phyloP scores from a whole-genome alignment of 345 rosid species.

The Rhizophora mangle region DNA sequence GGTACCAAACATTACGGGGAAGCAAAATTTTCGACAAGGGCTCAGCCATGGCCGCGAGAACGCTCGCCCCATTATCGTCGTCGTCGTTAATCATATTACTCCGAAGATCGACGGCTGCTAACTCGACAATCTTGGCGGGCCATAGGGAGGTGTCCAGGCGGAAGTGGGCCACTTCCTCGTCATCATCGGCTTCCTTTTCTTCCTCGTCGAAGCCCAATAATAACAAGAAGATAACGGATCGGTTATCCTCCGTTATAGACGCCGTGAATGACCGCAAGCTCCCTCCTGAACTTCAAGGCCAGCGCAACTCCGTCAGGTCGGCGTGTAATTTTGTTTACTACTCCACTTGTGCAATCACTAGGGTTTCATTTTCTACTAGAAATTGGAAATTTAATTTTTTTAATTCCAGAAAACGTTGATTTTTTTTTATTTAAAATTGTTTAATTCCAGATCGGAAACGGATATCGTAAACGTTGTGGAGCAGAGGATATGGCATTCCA shows the following conservation, averaged over 20 bases:
- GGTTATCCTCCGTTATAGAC: slow-evolving; percentile 62
- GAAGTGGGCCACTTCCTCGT: slow-evolving; percentile 37
- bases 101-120: slow-evolving; percentile 12
- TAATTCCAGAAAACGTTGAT: not conserved
- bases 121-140: slow-evolving; percentile 9
- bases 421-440: too few relatives aligned
- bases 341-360: too few relatives aligned
- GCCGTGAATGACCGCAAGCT: slow-evolving; percentile 81
- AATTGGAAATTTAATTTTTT: too few relatives aligned
- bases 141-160: slow-evolving; percentile 11
- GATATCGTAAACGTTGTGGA: slow-evolving; percentile 80
- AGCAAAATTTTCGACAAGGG: not conserved
- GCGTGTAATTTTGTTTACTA: not conserved
- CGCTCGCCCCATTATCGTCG: slow-evolving; percentile 23
- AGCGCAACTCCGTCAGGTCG: slow-evolving; percentile 64
- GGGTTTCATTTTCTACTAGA: too few relatives aligned
- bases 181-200: slow-evolving; percentile 26
- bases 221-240: slow-evolving; percentile 51
- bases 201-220: slow-evolving; percentile 35
- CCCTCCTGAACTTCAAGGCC: slow-evolving; percentile 89
- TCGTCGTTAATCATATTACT: slow-evolving; percentile 1
- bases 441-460: slow-evolving; percentile 66
- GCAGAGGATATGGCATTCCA: slow-evolving; percentile 93
- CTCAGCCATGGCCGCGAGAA: slow-evolving; percentile 38
- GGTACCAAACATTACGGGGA: too few relatives aligned